These are phyloP conservation scores for Cadophora gregata DNA, from an alignment of 2,329 filamentous ascomycete species.

Conservation along the genomic window DNA sequence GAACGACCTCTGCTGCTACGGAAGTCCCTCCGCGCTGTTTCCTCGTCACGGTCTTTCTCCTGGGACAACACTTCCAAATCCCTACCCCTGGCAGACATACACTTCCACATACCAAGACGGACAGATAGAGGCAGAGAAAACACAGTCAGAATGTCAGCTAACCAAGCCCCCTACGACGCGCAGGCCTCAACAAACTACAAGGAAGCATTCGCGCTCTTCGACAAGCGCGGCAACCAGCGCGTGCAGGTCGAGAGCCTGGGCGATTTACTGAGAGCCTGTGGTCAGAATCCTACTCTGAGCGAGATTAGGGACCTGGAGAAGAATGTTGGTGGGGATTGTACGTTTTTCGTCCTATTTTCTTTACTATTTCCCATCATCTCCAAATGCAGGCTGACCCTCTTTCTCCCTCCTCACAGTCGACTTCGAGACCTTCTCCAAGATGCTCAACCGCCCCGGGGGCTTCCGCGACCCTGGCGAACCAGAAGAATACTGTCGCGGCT, in stretches of 20 bases:
- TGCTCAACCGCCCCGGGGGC: slow-evolving; percentile 95
- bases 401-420: slow-evolving; percentile 68
- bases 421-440: slow-evolving; percentile 95
- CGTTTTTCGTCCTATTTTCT: slow-evolving; percentile 49
- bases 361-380: background rate
- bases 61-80: background rate
- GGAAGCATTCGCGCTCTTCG: slow-evolving; percentile 99
- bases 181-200: slow-evolving; percentile 97
- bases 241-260: slow-evolving; percentile 86
- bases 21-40: background rate
- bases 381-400: too few relatives aligned
- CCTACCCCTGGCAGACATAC: too few relatives aligned
- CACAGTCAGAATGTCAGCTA: slow-evolving; percentile 15
- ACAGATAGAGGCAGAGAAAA: background rate
- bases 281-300: slow-evolving; percentile 93
- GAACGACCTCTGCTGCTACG: background rate
- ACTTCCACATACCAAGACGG: too few relatives aligned
- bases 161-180: slow-evolving; percentile 40
- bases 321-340: slow-evolving; percentile 88
- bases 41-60: background rate
- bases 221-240: slow-evolving; percentile 97
- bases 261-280: slow-evolving; percentile 93
- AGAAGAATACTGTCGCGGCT: slow-evolving; percentile 97
- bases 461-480: slow-evolving; percentile 98
- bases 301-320: slow-evolving; percentile 95